A percentile compares a stretch with the other conserved stretches of the same genome.
Evolutionary conservation across 164 flowering plant species (phyloP).

Genomic region (Stephania cephalantha): DNA sequence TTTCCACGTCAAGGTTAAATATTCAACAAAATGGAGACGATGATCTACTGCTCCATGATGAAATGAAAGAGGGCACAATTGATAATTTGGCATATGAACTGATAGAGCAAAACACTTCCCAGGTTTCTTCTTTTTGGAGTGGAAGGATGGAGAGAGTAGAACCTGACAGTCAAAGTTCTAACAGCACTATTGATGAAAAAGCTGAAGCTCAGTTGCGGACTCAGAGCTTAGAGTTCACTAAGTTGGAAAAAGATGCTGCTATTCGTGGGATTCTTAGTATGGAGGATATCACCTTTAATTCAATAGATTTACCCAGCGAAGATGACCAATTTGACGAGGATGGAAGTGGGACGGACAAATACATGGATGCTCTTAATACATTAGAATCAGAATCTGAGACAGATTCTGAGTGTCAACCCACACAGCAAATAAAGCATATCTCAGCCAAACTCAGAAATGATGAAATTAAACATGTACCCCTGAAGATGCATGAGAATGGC

Average conservation of each 20-base stretch:
- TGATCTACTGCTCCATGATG: conserved; percentile 25
- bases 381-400: conserved; percentile 77
- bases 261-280: conserved; percentile 15
- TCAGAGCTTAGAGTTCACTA: conserved; percentile 2
- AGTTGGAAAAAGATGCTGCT: conserved; percentile 13
- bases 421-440: conserved; percentile 34
- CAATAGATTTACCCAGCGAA: conserved; percentile 17
- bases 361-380: conserved; percentile 77
- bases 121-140: conserved; percentile 56
- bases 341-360: conserved; percentile 71
- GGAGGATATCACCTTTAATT: conserved; percentile 19
- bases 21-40: neutral
- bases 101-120: conserved; percentile 24
- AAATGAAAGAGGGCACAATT: conserved; percentile 19
- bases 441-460: conserved; percentile 17
- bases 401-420: conserved; percentile 51
- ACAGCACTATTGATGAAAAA: neutral
- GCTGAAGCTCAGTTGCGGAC: conserved; percentile 6
- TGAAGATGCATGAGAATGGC: conserved; percentile 6
- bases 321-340: conserved; percentile 38
- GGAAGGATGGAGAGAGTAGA: conserved; percentile 11
- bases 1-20: neutral
- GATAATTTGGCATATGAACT: conserved; percentile 18
- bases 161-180: conserved; percentile 6
- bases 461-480: conserved; percentile 19